Conservation (phyloP, 169 alveolate species). For the Plasmodium ovale region DNA sequence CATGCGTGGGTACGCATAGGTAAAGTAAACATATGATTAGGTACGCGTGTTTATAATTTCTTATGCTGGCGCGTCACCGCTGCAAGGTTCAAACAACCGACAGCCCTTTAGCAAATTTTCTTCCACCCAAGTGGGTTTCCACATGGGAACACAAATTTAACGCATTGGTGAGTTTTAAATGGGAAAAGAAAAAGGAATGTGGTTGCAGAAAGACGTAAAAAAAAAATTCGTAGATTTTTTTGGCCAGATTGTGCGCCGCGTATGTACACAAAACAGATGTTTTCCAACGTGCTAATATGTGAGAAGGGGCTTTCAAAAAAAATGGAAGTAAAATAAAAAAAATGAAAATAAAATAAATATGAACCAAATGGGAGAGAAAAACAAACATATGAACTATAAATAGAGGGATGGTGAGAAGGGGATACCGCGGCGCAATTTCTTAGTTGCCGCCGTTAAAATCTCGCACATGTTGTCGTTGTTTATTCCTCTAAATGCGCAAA, state of each 20-base stretch:
- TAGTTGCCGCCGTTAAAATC: constrained; percentile 93
- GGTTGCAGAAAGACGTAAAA: neutral
- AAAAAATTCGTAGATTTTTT: no score
- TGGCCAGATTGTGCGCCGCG: no score
- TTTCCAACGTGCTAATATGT: no score
- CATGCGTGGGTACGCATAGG: no score
- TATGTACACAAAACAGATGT: no score
- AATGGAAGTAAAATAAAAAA: neutral
- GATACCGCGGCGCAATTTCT: constrained; percentile 97
- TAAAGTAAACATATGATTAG: no score
- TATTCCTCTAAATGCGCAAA: constrained; percentile 96
- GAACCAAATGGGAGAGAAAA: neutral
- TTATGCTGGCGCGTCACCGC: no score
- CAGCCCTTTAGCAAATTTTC: no score
- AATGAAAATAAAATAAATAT: neutral
- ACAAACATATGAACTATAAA: constrained; percentile 69
- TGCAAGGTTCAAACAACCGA: no score
- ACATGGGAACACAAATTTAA: neutral
- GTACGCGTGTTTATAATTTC: no score
- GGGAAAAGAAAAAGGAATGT: neutral
- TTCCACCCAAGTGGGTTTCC: no score
- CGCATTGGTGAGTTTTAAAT: neutral
- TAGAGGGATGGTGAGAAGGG: constrained; percentile 98
- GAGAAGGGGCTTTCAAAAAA: neutral
- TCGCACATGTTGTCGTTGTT: constrained; percentile 96